A percentile compares a stretch with the other conserved stretches of the same genome.
Conservation (phyloP, 441 rosid genomes). For the Jatropha multifida region DNA sequence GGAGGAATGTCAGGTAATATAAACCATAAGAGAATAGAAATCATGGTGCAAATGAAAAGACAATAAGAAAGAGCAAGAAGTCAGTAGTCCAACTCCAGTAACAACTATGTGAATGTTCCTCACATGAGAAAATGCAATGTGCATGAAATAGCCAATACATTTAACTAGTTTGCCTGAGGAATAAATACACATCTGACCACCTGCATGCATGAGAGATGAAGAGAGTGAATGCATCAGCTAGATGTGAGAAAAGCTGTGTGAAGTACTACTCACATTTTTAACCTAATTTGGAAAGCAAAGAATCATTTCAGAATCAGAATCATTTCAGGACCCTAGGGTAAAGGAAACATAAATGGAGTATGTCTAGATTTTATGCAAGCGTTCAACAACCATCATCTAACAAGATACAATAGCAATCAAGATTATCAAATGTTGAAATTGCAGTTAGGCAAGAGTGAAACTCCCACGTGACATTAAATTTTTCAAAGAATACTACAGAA, state of each 20-base stretch:
- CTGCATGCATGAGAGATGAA: background rate
- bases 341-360: background rate
- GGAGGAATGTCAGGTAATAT: background rate
- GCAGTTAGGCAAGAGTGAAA: background rate
- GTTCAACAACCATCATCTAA: background rate
- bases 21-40: background rate
- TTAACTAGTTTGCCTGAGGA: background rate
- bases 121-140: background rate
- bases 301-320: background rate
- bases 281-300: background rate
- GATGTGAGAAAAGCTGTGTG: background rate
- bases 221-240: conserved; percentile 3
- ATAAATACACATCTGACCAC: background rate
- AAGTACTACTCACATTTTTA: background rate
- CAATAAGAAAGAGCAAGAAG: background rate
- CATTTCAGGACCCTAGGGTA: conserved; percentile 1
- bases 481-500: background rate
- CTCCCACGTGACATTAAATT: background rate
- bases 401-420: background rate
- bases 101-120: background rate
- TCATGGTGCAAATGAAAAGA: background rate
- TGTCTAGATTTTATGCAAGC: background rate
- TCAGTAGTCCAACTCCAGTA: background rate
- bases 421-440: background rate
- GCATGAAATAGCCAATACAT: background rate